These are phyloP conservation scores for Rubia peregrina DNA, from an alignment of 305 asterid genomes.

Conservation along the genomic window DNA sequence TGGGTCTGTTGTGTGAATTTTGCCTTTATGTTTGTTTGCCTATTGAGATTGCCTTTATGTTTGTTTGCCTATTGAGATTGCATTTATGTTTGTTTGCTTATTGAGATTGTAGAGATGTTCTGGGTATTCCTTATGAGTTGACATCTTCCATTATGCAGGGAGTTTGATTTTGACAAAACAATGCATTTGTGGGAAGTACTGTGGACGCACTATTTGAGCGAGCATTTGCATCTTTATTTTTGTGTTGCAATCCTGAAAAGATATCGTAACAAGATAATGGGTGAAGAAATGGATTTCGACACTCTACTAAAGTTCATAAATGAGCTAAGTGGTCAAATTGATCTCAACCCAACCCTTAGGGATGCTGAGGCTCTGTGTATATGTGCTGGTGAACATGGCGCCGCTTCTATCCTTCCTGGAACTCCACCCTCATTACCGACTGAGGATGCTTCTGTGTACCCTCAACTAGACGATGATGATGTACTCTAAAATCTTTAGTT, in stretches of 20 bases:
- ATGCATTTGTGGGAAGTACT: conserved; percentile 89
- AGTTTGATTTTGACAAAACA: conserved; percentile 67
- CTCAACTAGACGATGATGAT: conserved; percentile 77
- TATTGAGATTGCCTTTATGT: background rate
- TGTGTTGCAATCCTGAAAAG: conserved; percentile 84
- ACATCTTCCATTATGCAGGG: conserved; percentile 41
- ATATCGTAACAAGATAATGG: conserved; percentile 63
- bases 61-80: background rate
- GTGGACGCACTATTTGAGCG: conserved; percentile 85
- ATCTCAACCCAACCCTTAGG: conserved; percentile 67
- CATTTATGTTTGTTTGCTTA: background rate
- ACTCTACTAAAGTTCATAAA: conserved; percentile 89
- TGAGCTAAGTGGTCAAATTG: conserved; percentile 80
- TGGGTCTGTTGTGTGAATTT: background rate
- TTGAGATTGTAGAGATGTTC: background rate
- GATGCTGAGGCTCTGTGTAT: conserved; percentile 94
- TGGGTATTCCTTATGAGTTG: background rate
- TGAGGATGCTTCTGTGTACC: conserved; percentile 58
- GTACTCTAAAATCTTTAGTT: conserved; percentile 33
- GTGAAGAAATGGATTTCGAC: conserved; percentile 94
- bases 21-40: background rate
- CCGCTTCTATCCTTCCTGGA: conserved; percentile 87
- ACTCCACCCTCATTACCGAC: conserved; percentile 90
- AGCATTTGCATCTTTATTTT: conserved; percentile 86
- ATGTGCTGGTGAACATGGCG: conserved; percentile 95